Conservation (phyloP, 1,284 basidiomycete genomes). For the Phellopilus nigrolimitatus region DNA sequence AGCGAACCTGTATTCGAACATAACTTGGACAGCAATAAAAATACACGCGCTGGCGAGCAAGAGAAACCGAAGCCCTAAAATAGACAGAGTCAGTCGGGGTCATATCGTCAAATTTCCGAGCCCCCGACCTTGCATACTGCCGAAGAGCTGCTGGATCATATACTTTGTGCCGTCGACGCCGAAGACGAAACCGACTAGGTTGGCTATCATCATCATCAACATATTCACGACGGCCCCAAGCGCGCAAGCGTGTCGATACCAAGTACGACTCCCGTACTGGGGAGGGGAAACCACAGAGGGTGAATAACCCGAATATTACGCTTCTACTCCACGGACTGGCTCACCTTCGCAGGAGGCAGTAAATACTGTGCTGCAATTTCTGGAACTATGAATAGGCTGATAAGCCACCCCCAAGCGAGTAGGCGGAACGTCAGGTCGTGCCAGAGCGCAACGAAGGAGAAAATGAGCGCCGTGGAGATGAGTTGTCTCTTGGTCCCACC, state of each 20-base stretch:
- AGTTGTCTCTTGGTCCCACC: slow-evolving; percentile 72
- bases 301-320: slow-evolving; percentile 11
- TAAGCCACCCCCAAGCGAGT: slow-evolving; percentile 96
- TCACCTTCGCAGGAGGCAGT: slow-evolving; percentile 62
- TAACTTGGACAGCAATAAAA: slow-evolving; percentile 84
- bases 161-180: slow-evolving; percentile 81
- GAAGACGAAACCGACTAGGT: slow-evolving; percentile 93
- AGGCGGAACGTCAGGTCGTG: slow-evolving; percentile 89
- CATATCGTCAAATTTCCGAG: no score
- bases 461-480: slow-evolving; percentile 75
- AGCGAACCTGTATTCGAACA: slow-evolving; percentile 88
- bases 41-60: slow-evolving; percentile 57
- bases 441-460: slow-evolving; percentile 99
- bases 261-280: slow-evolving; percentile 62
- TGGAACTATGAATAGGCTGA: slow-evolving; percentile 87
- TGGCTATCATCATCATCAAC: slow-evolving; percentile 89
- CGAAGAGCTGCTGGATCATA: slow-evolving; percentile 63
- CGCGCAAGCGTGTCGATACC: slow-evolving; percentile 89
- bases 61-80: slow-evolving; percentile 64
- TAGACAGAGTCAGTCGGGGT: not conserved
- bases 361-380: slow-evolving; percentile 67
- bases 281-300: not conserved
- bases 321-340: slow-evolving; percentile 27
- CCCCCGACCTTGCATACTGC: slow-evolving; percentile 59
- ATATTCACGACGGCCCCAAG: slow-evolving; percentile 84